phyloP scores from a whole-genome alignment of 2,329 filamentous ascomycete species.

The Fusarium euwallaceae region DNA sequence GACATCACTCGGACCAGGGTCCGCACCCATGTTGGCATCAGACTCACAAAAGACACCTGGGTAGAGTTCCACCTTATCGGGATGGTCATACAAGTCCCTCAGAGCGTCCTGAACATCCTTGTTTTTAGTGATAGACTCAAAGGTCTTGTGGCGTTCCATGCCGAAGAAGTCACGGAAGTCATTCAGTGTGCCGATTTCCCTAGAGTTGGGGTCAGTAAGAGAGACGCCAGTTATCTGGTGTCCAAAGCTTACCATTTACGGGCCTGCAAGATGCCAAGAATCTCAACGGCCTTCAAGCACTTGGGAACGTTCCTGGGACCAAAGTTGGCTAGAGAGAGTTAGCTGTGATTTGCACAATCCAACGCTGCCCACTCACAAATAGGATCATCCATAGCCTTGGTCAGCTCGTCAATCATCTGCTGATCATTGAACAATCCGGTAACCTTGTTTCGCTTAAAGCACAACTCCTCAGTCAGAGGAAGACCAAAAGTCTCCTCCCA shows the following conservation, averaged over 20 bases:
- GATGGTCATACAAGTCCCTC: constrained; percentile 66
- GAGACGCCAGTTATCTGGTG: accelerated
- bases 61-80: constrained; percentile 73
- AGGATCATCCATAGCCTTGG: constrained; percentile 66
- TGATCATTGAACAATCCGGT: constrained; percentile 24
- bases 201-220: neutral
- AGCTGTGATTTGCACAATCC: neutral
- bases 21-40: constrained; percentile 74
- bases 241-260: constrained; percentile 58
- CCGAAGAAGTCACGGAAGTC: constrained; percentile 74
- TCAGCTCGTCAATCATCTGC: constrained; percentile 49
- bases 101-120: constrained; percentile 21
- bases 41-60: constrained; percentile 74
- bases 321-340: constrained; percentile 50
- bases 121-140: constrained; percentile 53
- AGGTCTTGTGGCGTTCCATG: constrained; percentile 66
- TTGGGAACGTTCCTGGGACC: constrained; percentile 69
- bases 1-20: constrained; percentile 76
- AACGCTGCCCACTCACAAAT: neutral
- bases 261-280: constrained; percentile 71
- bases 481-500: constrained; percentile 5
- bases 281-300: constrained; percentile 68
- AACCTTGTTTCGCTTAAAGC: constrained; percentile 22
- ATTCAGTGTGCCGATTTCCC: constrained; percentile 70
- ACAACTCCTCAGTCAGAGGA: neutral